Evolutionary conservation across 2,329 filamentous ascomycete species (phyloP).

Genomic region (Chalara sp.): DNA sequence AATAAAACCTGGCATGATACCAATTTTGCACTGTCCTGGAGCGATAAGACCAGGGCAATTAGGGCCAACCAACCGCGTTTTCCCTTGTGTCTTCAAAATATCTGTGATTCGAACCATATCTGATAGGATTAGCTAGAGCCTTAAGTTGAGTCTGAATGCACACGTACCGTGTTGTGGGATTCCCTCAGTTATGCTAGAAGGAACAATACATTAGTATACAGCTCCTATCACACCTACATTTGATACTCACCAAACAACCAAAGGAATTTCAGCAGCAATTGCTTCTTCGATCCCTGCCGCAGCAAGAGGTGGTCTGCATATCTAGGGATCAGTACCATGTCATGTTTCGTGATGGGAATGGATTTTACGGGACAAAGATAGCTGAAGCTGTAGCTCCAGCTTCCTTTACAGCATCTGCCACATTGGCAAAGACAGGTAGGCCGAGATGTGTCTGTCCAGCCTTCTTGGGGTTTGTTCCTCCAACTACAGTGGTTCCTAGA

Average conservation of each 20-base stretch:
- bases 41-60: conserved; percentile 98
- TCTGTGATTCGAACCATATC: conserved; percentile 99
- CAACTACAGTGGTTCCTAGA: conserved; percentile 89
- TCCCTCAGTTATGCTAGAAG: conserved; percentile 78
- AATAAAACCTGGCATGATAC: conserved; percentile 99
- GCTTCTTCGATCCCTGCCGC: conserved; percentile 96
- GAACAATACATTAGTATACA: too few relatives aligned
- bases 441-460: conserved; percentile 84
- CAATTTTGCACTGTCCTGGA: conserved; percentile 96
- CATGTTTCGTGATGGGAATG: conserved; percentile 2
- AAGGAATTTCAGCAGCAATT: conserved; percentile 82
- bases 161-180: conserved; percentile 88
- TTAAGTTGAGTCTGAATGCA: conserved; percentile 5
- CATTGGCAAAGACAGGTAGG: conserved; percentile 87
- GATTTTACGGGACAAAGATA: conserved; percentile 82
- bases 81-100: conserved; percentile 95
- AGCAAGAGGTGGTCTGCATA: conserved; percentile 74
- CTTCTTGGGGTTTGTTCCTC: conserved; percentile 99
- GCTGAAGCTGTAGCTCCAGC: conserved; percentile 87
- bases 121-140: conserved; percentile 29
- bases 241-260: conserved; percentile 70
- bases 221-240: neutral
- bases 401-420: conserved; percentile 80
- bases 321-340: conserved; percentile 9
- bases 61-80: conserved; percentile 92